Evolutionary conservation across 2,329 filamentous ascomycete species (phyloP), one percentile per base, ranked within the genome.

Genomic region (Cladobotryum mycophilum): DNA sequence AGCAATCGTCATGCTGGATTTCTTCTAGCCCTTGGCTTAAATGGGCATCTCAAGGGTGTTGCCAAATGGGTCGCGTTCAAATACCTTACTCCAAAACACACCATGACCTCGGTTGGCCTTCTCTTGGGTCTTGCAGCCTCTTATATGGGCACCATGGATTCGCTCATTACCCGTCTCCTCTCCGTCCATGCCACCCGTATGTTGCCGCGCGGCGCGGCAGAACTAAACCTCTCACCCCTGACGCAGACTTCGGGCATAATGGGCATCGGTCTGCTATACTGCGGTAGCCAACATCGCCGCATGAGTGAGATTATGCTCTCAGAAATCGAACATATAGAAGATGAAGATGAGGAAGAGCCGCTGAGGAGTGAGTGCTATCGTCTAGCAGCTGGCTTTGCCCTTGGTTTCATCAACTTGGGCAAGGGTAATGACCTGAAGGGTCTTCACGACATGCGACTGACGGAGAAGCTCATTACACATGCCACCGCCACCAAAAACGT

Each of bases 301-400:
- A 99, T 99, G 93, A 97, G 90, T 64, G 93, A 99, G 66, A 89
- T 97, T 15, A 96, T 99, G 89, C 81, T 99, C 46, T 97, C 92
- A 0, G 93, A 99, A 66, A 93, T 99, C 54, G 90, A 96, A 65
- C 86, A 91, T 55, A 79, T 89, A 47, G 89, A 93, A 41, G 72
- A 76, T 22, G 79, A 88, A 36, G 87, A 92, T 48, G 91, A 96
- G 53, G 86, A 91, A 51, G 89, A 96, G 60, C 84, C 84, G 18
- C 71, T 97, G 45, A 84, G 92, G 20, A 92, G 95, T 63, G 93
- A 99, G 71, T 91, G 91, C n/a, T 99, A 99, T 67, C 84, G 95
- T 38, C 78, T 99, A 35, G 91, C 93, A 8, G 91, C 95, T 15
- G 95, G 93, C 0, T 96, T 96, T 61, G 86, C 95, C 0, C 77